These are phyloP conservation scores for Penicillium fuscoglaucum DNA, from an alignment of 2,329 filamentous ascomycete species.

Conservation along the genomic window DNA sequence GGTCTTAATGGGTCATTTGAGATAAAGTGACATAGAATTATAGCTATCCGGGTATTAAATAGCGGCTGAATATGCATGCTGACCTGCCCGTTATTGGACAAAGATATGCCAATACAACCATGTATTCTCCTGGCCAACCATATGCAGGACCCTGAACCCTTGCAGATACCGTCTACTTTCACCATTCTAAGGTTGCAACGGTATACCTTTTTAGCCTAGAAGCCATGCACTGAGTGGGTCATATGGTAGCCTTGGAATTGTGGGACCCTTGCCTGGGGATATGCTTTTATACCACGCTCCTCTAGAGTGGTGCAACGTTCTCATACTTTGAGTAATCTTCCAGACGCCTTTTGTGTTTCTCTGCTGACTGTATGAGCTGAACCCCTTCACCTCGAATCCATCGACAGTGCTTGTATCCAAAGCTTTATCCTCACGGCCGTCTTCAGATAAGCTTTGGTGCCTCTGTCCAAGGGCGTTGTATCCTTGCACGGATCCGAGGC, in stretches of 20 bases:
- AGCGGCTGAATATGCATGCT: not conserved
- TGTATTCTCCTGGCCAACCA: not conserved
- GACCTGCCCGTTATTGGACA: not conserved
- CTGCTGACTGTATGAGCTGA: constrained; percentile 13
- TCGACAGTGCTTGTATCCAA: not conserved
- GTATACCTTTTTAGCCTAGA: constrained; percentile 2
- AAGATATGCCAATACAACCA: not conserved
- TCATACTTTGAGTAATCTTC: not conserved
- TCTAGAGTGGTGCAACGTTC: constrained; percentile 3
- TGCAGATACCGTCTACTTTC: not conserved
- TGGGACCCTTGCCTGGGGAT: not conserved
- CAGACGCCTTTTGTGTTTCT: not conserved
- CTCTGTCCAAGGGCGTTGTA: not conserved
- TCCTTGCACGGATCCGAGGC: no score
- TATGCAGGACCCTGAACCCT: not conserved
- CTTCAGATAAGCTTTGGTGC: not conserved
- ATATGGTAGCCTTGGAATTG: constrained; percentile 5
- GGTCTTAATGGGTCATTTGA: not conserved
- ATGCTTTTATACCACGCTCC: not conserved
- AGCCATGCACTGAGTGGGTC: constrained; percentile 2
- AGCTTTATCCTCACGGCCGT: not conserved
- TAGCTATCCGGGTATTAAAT: no score
- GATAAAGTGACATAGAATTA: not conserved
- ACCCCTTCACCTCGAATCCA: not conserved
- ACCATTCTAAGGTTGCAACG: not conserved